Evolutionary conservation across 1,284 basidiomycete genomes (phyloP).

Genomic region (Cryptococcus maquisensis): DNA sequence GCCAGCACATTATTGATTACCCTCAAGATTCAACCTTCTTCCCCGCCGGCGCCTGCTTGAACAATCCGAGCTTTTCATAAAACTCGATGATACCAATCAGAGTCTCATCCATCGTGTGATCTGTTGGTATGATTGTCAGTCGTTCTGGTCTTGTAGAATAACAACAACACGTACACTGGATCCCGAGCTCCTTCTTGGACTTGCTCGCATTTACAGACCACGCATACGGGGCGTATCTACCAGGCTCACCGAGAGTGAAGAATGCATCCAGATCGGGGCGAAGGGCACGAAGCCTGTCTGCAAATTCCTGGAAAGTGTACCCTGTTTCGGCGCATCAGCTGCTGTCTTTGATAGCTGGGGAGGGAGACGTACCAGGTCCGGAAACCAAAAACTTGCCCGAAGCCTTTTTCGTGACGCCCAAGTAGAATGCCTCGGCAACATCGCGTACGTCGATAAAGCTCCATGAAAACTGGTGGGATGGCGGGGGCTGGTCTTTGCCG

Average conservation of each 20-base stretch:
- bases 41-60: not conserved
- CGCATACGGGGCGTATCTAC: not conserved
- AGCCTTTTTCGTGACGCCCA: not conserved
- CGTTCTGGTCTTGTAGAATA: too few relatives aligned
- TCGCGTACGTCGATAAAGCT: conserved; percentile 3
- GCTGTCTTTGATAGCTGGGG: too few relatives aligned
- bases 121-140: too few relatives aligned
- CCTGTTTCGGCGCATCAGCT: not conserved
- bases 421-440: conserved; percentile 4
- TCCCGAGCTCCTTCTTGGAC: too few relatives aligned
- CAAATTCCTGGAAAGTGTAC: conserved; percentile 25
- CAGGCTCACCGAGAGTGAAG: conserved; percentile 20
- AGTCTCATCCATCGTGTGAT: not conserved
- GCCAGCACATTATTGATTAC: too few relatives aligned
- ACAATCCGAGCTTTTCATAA: not conserved
- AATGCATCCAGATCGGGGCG: conserved; percentile 26
- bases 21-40: too few relatives aligned
- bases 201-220: too few relatives aligned
- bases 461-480: not conserved
- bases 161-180: too few relatives aligned
- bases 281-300: conserved; percentile 15
- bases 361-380: not conserved
- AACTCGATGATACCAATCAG: not conserved
- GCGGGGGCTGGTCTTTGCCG: conserved; percentile 3
- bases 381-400: not conserved